Evolutionary conservation across 352 stramenopile genomes (phyloP).

Genomic region (Globisporangium acanthophoron): DNA sequence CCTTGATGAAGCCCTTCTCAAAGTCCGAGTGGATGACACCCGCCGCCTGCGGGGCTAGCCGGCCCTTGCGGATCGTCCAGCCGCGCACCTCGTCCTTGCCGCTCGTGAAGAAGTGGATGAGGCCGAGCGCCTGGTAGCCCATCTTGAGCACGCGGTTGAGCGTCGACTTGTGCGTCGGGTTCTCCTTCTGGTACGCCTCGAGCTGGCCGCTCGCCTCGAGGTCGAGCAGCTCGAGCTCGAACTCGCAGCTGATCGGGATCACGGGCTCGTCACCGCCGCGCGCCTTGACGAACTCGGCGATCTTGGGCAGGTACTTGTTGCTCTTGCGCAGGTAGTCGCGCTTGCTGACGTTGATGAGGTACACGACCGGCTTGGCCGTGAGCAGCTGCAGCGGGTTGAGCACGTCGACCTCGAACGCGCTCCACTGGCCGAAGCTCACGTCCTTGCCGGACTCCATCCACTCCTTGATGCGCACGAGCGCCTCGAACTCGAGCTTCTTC

Average conservation of each 20-base stretch:
- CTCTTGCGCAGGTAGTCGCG: conserved; percentile 98
- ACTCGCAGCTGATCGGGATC: conserved; percentile 98
- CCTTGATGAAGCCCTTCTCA: conserved; percentile 99
- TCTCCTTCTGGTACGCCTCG: conserved; percentile 70
- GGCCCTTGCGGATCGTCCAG: conserved; percentile 99
- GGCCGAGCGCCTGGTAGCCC: conserved; percentile 96
- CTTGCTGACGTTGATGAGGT: conserved; percentile 99
- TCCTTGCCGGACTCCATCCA: conserved; percentile 87
- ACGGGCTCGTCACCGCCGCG: conserved; percentile 95
- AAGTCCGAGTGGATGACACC: conserved; percentile 99
- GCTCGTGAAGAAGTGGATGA: conserved; percentile 99
- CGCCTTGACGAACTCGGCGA: conserved; percentile 95
- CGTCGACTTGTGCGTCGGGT: conserved; percentile 86
- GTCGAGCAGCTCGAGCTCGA: conserved; percentile 94
- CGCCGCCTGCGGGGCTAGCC: conserved; percentile 95
- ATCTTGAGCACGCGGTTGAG: conserved; percentile 97
- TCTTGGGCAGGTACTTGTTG: conserved; percentile 97
- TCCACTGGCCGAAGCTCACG: conserved; percentile 90
- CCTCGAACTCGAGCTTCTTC: conserved; percentile 94
- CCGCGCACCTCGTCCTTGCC: conserved; percentile 95
- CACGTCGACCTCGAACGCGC: conserved; percentile 81
- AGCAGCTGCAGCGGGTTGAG: conserved; percentile 91
- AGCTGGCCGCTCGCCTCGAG: conserved; percentile 70
- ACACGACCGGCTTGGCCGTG: conserved; percentile 96
- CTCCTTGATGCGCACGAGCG: conserved; percentile 75